These are phyloP conservation scores for Moelleriella libera DNA, from an alignment of 2,329 filamentous ascomycete genomes.

Conservation along the genomic window DNA sequence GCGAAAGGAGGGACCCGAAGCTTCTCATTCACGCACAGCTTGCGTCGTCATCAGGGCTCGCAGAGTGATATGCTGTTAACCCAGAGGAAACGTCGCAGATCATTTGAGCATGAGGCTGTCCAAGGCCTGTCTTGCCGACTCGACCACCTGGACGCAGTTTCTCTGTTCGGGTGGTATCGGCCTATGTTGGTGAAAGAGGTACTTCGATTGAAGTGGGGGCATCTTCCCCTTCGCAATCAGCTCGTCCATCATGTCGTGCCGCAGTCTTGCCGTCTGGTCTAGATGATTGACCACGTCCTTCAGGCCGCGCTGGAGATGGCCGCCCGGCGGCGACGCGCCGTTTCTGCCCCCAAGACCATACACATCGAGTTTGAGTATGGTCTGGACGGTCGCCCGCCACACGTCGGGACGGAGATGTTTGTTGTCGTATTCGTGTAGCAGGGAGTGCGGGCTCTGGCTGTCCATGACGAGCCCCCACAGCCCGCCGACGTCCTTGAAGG, in stretches of 20 bases:
- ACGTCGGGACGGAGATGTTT: conserved; percentile 33
- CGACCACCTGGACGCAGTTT: conserved; percentile 36
- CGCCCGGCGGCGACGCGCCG: conserved; percentile 4
- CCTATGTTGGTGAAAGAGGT: conserved; percentile 12
- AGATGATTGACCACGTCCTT: conserved; percentile 39
- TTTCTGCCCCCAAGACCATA: conserved; percentile 30
- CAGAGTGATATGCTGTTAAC: too few species aligned
- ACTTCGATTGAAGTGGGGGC: conserved; percentile 7
- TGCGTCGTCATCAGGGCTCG: too few species aligned
- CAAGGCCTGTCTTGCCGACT: conserved; percentile 38
- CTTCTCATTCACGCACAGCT: too few species aligned
- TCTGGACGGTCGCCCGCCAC: conserved; percentile 40
- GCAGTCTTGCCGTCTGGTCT: conserved; percentile 31
- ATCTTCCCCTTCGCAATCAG: conserved; percentile 24
- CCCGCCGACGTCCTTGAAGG: conserved; percentile 32
- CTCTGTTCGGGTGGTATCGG: conserved; percentile 18
- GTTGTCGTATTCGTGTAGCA: conserved; percentile 14
- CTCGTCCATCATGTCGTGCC: conserved; percentile 36
- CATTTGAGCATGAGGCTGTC: conserved; percentile 40
- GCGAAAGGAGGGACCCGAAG: too few species aligned
- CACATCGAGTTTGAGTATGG: conserved; percentile 40
- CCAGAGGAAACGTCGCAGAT: too few species aligned
- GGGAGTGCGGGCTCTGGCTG: conserved; percentile 12
- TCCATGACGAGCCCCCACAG: conserved; percentile 25
- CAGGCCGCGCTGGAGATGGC: conserved; percentile 29